phyloP scores from a whole-genome alignment of 257 asterid species.

The Solanum bukasovii region DNA sequence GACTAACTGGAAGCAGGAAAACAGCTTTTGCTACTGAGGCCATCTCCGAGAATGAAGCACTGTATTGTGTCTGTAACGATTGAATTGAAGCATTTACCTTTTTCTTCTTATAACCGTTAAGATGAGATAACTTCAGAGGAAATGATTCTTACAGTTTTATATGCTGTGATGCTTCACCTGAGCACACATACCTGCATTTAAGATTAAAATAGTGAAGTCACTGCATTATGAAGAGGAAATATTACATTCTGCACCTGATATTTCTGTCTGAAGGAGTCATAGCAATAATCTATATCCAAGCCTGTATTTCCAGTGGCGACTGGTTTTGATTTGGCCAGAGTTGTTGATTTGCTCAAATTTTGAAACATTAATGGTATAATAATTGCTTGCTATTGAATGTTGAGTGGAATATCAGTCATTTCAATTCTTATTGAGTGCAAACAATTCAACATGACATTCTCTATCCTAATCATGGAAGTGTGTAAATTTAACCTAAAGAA shows the following conservation, averaged over 20 bases:
- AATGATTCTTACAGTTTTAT: neutral
- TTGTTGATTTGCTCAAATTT: neutral
- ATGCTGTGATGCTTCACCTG: neutral
- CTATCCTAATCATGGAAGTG: neutral
- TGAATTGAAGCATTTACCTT: neutral
- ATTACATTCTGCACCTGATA: neutral
- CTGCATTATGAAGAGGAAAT: neutral
- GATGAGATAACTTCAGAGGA: neutral
- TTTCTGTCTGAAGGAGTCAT: neutral
- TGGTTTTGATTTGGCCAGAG: neutral
- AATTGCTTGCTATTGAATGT: neutral
- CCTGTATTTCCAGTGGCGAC: neutral
- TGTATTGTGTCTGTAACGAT: neutral
- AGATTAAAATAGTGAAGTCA: neutral
- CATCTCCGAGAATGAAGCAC: neutral
- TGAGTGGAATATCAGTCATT: neutral
- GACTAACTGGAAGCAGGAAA: neutral
- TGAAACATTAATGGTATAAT: neutral
- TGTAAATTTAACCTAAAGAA: too few relatives aligned
- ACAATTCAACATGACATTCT: neutral
- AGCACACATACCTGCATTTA: neutral
- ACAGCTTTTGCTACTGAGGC: neutral
- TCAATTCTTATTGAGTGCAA: neutral
- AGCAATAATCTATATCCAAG: neutral
- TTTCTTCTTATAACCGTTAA: neutral